phyloP scores from a whole-genome alignment of 2,329 filamentous ascomycete species.

The Botrytis sinoallii region DNA sequence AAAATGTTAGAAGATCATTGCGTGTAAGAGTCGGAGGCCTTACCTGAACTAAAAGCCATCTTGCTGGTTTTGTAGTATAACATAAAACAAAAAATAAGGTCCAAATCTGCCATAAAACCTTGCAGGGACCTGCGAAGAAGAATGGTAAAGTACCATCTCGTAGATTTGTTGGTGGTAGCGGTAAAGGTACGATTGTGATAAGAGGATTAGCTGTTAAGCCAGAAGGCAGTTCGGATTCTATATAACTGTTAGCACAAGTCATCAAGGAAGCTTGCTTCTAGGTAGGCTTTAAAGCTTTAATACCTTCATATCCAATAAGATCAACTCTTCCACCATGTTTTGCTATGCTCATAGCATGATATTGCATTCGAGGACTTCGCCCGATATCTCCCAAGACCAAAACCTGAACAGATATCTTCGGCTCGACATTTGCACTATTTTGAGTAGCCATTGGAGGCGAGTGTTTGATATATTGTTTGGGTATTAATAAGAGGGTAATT shows the following conservation, averaged over 20 bases:
- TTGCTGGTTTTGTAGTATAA: conserved; percentile 69
- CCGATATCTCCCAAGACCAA: conserved; percentile 94
- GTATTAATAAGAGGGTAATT: conserved; percentile 38
- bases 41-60: conserved; percentile 72
- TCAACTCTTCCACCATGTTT: conserved; percentile 77
- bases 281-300: neutral
- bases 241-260: conserved; percentile 18
- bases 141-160: conserved; percentile 72
- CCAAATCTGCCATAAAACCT: conserved; percentile 79
- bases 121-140: conserved; percentile 73
- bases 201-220: conserved; percentile 66
- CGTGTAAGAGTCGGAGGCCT: neutral
- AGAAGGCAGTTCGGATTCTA: conserved; percentile 78
- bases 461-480: conserved; percentile 41
- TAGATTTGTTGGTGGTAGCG: conserved; percentile 63
- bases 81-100: conserved; percentile 68
- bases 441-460: conserved; percentile 35
- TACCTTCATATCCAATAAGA: conserved; percentile 84
- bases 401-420: conserved; percentile 64
- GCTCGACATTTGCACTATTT: conserved; percentile 30
- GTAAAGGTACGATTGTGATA: conserved; percentile 69
- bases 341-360: conserved; percentile 90
- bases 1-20: neutral
- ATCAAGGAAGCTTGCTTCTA: neutral
- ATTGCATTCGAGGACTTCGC: conserved; percentile 95